A percentile compares a stretch with the other conserved stretches of the same genome.
Evolutionary conservation across 352 stramenopile genomes (phyloP).

Genomic region (Phytophthora pini): DNA sequence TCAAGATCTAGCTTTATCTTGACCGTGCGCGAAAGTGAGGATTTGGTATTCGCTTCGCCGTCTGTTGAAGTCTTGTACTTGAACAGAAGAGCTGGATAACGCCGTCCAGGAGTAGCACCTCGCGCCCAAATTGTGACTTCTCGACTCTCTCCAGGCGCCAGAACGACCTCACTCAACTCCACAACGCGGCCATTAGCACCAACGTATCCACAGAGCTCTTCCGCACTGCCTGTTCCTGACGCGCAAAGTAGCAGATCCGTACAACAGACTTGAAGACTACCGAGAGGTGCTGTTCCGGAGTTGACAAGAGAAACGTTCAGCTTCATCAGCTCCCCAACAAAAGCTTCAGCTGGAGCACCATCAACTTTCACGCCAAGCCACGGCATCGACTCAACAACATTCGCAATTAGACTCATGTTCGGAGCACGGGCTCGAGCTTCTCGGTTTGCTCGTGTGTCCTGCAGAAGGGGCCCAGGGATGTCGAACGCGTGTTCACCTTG

Average conservation of each 20-base stretch:
- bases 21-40: constrained; percentile 42
- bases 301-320: constrained; percentile 67
- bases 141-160: constrained; percentile 60
- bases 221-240: constrained; percentile 29
- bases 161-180: constrained; percentile 54
- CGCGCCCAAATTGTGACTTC: constrained; percentile 63
- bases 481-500: constrained; percentile 84
- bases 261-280: constrained; percentile 68
- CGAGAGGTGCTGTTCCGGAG: constrained; percentile 54
- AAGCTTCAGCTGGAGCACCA: constrained; percentile 45
- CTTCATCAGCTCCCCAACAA: constrained; percentile 69
- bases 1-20: constrained; percentile 69
- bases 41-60: constrained; percentile 18
- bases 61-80: constrained; percentile 55
- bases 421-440: constrained; percentile 75
- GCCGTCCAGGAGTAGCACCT: constrained; percentile 45
- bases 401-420: constrained; percentile 79
- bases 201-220: constrained; percentile 57
- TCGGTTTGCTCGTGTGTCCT: constrained; percentile 80
- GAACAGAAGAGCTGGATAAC: constrained; percentile 68
- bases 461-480: constrained; percentile 78
- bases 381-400: constrained; percentile 76
- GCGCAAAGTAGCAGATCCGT: constrained; percentile 68
- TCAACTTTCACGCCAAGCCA: constrained; percentile 83
- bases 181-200: constrained; percentile 71